These are phyloP conservation scores for Paxillus rubicundulus DNA, from an alignment of 768 basidiomycete genomes.

Conservation along the genomic window DNA sequence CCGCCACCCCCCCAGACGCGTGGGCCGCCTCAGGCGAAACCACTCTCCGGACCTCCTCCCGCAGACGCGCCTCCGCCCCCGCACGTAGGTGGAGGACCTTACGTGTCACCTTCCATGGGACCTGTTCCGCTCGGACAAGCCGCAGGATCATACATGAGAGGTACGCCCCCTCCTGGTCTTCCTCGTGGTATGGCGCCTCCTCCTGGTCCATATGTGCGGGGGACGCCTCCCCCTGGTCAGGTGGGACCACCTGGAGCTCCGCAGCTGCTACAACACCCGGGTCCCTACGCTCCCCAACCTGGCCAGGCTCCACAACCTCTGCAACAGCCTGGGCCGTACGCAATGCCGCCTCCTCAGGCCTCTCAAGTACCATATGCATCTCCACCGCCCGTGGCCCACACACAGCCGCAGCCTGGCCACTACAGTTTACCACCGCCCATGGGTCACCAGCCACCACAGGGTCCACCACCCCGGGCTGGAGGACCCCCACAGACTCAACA, in stretches of 20 bases:
- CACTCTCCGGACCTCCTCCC: conserved; percentile 35
- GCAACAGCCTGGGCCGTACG: conserved; percentile 26
- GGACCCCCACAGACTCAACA: conserved; percentile 31
- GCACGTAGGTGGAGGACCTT: conserved; percentile 31
- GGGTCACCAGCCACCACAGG: conserved; percentile 26
- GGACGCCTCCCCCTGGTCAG: conserved; percentile 41
- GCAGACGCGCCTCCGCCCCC: conserved; percentile 40
- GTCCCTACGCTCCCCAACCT: conserved; percentile 24
- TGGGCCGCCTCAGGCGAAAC: conserved; percentile 32
- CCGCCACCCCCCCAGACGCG: conserved; percentile 41
- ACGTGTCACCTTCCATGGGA: conserved; percentile 28
- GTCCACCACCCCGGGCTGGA: conserved; percentile 28
- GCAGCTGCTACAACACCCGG: conserved; percentile 21
- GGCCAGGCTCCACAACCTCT: conserved; percentile 13
- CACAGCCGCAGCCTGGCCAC: conserved; percentile 16
- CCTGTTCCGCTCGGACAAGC: conserved; percentile 28
- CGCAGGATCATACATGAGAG: conserved; percentile 37
- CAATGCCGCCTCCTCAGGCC: conserved; percentile 19
- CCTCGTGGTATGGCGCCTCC: conserved; percentile 30
- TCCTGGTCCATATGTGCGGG: conserved; percentile 35
- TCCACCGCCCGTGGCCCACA: conserved; percentile 17
- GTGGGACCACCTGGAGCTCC: conserved; percentile 23
- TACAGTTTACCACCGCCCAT: conserved; percentile 31
- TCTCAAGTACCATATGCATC: conserved; percentile 32
- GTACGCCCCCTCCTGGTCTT: conserved; percentile 43